Base-by-base conservation (phyloP, 345 rosid species). In the Brassica carinata region DNA sequence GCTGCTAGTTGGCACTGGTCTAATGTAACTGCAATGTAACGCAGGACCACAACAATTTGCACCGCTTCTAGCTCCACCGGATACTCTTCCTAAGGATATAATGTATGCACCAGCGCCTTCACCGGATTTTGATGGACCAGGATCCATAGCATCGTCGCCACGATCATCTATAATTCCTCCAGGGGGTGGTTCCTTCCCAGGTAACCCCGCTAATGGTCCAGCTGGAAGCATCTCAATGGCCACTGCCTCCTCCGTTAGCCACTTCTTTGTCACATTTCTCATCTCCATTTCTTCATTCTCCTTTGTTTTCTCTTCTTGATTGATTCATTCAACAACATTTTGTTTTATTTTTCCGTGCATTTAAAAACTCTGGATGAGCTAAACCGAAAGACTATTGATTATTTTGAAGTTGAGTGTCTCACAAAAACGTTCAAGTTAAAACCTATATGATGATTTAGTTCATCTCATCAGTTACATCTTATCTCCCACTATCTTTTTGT, bases 21-120 rank as follows among this genome's bases (percentile, higher is more conserved):
- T 81, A 7, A 81, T 67, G 29, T 67, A 13, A 71, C 9, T 75
- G 5, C 17, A 26, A 66, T 72, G 48, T 31, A 76, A 31, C 82
- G 88, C 92, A 96, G 99, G 89, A 69, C 81, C 87, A 1, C 97
- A 86, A 84, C 93, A 88, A 84, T 90, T 93, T 81, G 97, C 98
- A 6, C 84, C 90, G 2, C 90, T 96, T 51, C 38, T 92, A 77
- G 96, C 89, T 66, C 99, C 99, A 19, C 99, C 98, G 23, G 86
- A 93, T 45, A 45, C 87, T 0, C 84, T 96, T 74, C 83, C 67
- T 30, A 85, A 67, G 83, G 94, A 89, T 74, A 40, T 85, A 27
- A 69, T 58, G 36, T 88, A 81, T 81, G 86, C 99, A 69, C 97
- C 99, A 18, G 94, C 85, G 2, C 85, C 85, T 78, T 69, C 85